Evolutionary conservation across 768 basidiomycete genomes (phyloP).

Genomic region (Termitomyces sp.): DNA sequence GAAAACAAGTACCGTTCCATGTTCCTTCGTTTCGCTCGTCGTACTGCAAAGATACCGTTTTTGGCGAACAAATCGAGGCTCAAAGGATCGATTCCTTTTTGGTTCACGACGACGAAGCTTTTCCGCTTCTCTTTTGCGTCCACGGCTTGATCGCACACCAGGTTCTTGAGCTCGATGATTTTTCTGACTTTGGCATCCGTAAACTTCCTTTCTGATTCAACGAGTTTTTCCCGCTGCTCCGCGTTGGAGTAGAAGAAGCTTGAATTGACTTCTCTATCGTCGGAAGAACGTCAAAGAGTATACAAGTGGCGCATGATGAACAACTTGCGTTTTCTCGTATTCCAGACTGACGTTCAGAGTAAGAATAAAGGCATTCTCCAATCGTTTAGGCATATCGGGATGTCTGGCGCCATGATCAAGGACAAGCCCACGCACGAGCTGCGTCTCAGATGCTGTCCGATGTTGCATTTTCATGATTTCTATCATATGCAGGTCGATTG

Average conservation of each 20-base stretch:
- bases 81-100: constrained; percentile 98
- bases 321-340: constrained; percentile 96
- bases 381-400: constrained; percentile 98
- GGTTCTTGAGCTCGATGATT: constrained; percentile 93
- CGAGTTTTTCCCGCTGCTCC: constrained; percentile 97
- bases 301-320: constrained; percentile 4
- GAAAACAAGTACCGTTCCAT: constrained; percentile 79
- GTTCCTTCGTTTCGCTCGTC: constrained; percentile 95
- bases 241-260: constrained; percentile 99
- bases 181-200: constrained; percentile 93
- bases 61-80: constrained; percentile 94
- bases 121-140: constrained; percentile 77
- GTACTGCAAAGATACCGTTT: constrained; percentile 91
- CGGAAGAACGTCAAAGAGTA: constrained; percentile 11
- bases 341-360: constrained; percentile 97
- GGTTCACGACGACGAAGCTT: constrained; percentile 93
- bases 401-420: constrained; percentile 97
- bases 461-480: constrained; percentile 99
- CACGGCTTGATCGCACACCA: constrained; percentile 91
- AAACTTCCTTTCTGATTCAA: constrained; percentile 93
- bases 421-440: constrained; percentile 91
- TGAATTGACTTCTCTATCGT: constrained; percentile 91
- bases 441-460: constrained; percentile 94
- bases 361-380: constrained; percentile 93
- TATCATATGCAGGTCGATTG: constrained; percentile 98